Evolutionary conservation across 805 yeast genomes (phyloP).

Genomic region (Spathaspora arborariae): DNA sequence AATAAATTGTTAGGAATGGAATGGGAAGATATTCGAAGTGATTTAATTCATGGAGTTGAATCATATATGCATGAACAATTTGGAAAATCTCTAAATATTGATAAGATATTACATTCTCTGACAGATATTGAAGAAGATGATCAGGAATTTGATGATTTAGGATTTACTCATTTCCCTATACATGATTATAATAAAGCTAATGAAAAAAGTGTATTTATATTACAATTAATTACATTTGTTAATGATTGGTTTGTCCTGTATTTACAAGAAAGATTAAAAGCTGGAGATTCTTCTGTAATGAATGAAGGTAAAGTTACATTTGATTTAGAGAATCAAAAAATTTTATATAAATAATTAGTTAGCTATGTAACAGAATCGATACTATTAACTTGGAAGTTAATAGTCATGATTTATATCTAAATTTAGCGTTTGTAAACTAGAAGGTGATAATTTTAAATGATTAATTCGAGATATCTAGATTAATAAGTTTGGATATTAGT

Average conservation of each 20-base stretch:
- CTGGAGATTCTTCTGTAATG: slow-evolving; percentile 5
- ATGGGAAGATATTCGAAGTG: slow-evolving; percentile 41
- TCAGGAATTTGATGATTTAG: slow-evolving; percentile 14
- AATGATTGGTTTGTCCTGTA: slow-evolving; percentile 20
- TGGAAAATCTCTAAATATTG: slow-evolving; percentile 19
- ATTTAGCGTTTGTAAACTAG: too few species aligned
- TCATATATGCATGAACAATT: slow-evolving; percentile 29
- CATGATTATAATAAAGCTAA: slow-evolving; percentile 32
- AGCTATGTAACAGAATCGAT: too few species aligned
- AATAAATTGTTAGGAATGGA: slow-evolving; percentile 38
- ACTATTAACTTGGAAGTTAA: too few species aligned
- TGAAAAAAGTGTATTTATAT: slow-evolving; percentile 25
- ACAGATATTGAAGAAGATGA: neutral
- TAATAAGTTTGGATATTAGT: too few species aligned
- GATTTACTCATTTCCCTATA: slow-evolving; percentile 25
- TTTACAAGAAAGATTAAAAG: slow-evolving; percentile 4
- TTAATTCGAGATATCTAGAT: too few species aligned
- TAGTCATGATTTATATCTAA: too few species aligned
- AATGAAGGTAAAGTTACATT: slow-evolving; percentile 13
- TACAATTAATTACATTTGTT: slow-evolving; percentile 22
- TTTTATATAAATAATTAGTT: too few species aligned
- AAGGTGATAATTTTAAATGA: too few species aligned
- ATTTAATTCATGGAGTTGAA: slow-evolving; percentile 34
- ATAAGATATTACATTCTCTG: neutral
- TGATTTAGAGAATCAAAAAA: slow-evolving; percentile 19